Conservation (phyloP, 169 alveolate species). For the Plasmodium falciparum region DNA sequence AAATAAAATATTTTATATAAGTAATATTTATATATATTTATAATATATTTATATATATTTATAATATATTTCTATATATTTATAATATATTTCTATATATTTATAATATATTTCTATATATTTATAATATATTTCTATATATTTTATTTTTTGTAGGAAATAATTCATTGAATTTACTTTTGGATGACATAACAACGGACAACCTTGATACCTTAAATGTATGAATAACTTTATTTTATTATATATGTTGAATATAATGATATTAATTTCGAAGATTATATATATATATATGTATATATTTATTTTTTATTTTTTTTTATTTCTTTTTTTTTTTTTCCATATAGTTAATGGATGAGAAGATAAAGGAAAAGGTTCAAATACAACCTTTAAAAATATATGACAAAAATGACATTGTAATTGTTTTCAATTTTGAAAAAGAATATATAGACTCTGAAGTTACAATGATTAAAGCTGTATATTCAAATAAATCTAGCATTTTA, state of each 20-base stretch:
- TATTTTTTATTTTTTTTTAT: not conserved
- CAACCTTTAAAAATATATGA: constrained; percentile 66
- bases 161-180: constrained; percentile 27
- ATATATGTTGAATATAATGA: not conserved
- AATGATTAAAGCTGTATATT: constrained; percentile 51
- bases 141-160: constrained; percentile 7
- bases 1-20: too few species aligned
- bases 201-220: constrained; percentile 35
- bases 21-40: not conserved
- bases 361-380: constrained; percentile 21
- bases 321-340: constrained; percentile 1
- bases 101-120: not conserved
- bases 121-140: too few species aligned
- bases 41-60: not conserved
- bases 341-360: constrained; percentile 9
- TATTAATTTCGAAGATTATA: not conserved
- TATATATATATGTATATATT: not conserved
- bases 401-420: constrained; percentile 53
- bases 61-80: not conserved
- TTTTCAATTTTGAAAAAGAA: constrained; percentile 67
- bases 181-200: constrained; percentile 29
- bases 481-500: constrained; percentile 33
- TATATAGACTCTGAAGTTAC: constrained; percentile 37
- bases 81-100: constrained; percentile 1
- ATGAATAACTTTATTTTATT: not conserved